A percentile compares a stretch with the other conserved stretches of the same genome.
phyloP scores from a whole-genome alignment of 805 yeast species.

The Martiniozyma abietophila region DNA sequence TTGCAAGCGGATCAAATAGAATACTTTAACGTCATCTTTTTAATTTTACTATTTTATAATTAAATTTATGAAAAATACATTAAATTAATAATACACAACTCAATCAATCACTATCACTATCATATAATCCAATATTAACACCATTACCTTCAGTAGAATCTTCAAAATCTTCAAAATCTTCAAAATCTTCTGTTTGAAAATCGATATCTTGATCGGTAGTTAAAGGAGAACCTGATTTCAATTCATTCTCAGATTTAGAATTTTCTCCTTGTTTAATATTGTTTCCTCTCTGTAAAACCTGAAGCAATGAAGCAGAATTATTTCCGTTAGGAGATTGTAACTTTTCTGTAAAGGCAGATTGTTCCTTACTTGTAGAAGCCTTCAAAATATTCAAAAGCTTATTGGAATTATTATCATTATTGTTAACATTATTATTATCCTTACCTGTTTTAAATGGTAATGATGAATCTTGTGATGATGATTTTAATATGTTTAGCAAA shows the following conservation, averaged over 20 bases:
- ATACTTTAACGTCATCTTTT: no score
- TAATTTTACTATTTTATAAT: not conserved
- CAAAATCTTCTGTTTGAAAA: slow-evolving; percentile 16
- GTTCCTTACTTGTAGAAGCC: no score
- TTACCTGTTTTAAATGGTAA: no score
- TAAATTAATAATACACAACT: not conserved
- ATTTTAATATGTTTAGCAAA: not conserved
- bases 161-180: slow-evolving; percentile 15
- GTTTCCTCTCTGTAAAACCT: no score
- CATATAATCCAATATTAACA: slow-evolving; percentile 11
- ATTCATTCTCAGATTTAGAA: not conserved
- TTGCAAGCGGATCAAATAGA: slow-evolving; percentile 11
- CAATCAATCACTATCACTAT: slow-evolving; percentile 4
- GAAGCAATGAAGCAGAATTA: no score
- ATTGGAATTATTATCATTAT: no score
- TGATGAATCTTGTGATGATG: no score
- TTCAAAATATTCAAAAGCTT: no score
- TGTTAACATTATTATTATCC: no score
- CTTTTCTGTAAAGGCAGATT: no score
- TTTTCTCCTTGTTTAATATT: not conserved
- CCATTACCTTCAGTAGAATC: slow-evolving; percentile 14
- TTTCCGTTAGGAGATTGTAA: no score
- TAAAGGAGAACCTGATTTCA: not conserved
- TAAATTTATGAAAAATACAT: not conserved
- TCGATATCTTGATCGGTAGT: not conserved